phyloP scores from a whole-genome alignment of 495 filamentous ascomycete species.

The Podospora conica region DNA sequence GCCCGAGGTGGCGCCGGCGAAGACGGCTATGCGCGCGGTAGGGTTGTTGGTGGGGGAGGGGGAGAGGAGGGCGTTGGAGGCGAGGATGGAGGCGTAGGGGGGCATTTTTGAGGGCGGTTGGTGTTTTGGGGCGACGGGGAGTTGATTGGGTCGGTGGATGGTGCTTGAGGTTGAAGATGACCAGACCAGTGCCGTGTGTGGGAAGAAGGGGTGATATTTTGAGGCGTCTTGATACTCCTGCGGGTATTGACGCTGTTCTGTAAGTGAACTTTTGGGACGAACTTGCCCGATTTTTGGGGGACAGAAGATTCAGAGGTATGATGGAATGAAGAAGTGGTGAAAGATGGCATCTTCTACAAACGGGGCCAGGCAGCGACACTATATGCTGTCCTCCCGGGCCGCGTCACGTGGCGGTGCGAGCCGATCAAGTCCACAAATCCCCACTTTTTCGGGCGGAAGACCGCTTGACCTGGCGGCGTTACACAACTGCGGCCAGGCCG shows the following conservation, averaged over 20 bases:
- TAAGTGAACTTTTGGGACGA: no score
- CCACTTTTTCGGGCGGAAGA: not conserved
- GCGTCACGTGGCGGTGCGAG: not conserved
- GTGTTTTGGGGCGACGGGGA: not conserved
- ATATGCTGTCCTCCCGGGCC: not conserved
- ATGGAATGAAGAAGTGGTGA: no score
- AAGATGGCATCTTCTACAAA: no score
- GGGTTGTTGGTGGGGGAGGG: not conserved
- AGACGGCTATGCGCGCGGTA: not conserved
- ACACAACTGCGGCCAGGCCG: not conserved
- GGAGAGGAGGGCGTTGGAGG: slow-evolving; percentile 10
- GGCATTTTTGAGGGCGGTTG: no score
- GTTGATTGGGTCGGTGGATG: not conserved
- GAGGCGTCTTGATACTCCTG: no score
- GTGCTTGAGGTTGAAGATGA: not conserved
- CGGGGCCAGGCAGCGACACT: no score
- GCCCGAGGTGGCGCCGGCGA: slow-evolving; percentile 5
- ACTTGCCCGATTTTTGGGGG: no score
- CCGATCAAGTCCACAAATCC: not conserved
- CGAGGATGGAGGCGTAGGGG: not conserved
- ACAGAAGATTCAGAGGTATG: no score
- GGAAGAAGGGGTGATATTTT: no score
- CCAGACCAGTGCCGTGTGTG: no score
- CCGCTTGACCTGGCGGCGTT: not conserved
- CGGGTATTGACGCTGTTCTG: no score